Base-by-base conservation (phyloP, 306 rosid species). In the Malus sylvestris region DNA sequence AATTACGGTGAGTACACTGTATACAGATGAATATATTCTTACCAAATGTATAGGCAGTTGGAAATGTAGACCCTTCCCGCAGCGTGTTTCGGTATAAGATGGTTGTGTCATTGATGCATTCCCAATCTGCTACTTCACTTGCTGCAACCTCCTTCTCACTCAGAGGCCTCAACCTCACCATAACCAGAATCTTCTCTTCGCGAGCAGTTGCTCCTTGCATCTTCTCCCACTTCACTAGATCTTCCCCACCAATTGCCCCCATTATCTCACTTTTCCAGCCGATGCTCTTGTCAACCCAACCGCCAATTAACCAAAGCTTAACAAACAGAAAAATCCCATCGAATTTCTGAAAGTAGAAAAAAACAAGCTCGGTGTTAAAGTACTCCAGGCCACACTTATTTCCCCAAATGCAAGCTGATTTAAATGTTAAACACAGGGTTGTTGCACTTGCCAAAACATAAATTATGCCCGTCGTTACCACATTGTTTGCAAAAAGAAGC, bases 61-160 rank as follows among this genome's bases (percentile, higher is more conserved):
- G 98, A 87, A 92, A 96, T 73, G 97, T 92, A 72, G 99, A 96
- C 73, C 99, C 99, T 86, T 96, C 99, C 44, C 98, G 90, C 76
- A 96, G 83, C 3, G 98, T 92, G 73, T 96, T 96, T 78, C 98
- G 83, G 78, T 96, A 96, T 80, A 96, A 83, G 70, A 96, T 78
- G 62, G 97, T 91, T 69, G 92, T 96, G 55, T 88, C 99, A 77
- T 92, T 92, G 83, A 96, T 92, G 90, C 98, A 92, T 84, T 96
- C 99, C 99, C 99, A 96, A 61, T 96, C 97, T 73, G 97, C 91
- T 18, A 83, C 91, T 82, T 96, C 98, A 84, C 72, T 88, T 4
- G 84, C 81, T 15, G 81, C 35, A 82, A 73, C 71, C 89, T 96
- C 99, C 91, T 88, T 96, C 74, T 89, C 97, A 68, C 57, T 89